These are phyloP conservation scores for Podospora appendiculata DNA, from an alignment of 495 filamentous ascomycete genomes.

Conservation along the genomic window DNA sequence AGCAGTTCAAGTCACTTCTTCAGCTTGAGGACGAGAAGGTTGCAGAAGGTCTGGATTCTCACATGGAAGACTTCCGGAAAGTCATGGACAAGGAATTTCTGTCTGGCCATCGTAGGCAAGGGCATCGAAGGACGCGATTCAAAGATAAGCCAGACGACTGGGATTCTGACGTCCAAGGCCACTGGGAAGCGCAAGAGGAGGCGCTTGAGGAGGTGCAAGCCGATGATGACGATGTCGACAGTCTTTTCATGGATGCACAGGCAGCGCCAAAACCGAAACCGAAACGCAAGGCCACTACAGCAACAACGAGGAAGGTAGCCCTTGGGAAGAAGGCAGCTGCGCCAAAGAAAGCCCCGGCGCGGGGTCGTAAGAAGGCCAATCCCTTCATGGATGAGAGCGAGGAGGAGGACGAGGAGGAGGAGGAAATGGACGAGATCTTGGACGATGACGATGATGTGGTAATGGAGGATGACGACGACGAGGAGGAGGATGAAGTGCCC, in stretches of 20 bases:
- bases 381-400: constrained; percentile 50
- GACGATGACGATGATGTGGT: constrained; percentile 57
- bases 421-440: constrained; percentile 41
- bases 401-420: constrained; percentile 60
- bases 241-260: constrained; percentile 28
- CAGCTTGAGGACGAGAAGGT: constrained; percentile 62
- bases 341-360: constrained; percentile 29
- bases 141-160: constrained; percentile 75
- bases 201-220: constrained; percentile 47
- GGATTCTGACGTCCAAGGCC: constrained; percentile 80
- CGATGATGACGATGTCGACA: constrained; percentile 26
- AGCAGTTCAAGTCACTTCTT: constrained; percentile 68
- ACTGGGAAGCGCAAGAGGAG: constrained; percentile 73
- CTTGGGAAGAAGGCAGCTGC: constrained; percentile 29
- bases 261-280: constrained; percentile 18
- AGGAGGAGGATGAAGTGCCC: constrained; percentile 35
- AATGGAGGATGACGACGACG: constrained; percentile 48
- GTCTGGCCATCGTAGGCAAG: constrained; percentile 56
- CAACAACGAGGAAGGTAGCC: constrained; percentile 34
- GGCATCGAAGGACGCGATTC: constrained; percentile 42
- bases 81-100: constrained; percentile 67
- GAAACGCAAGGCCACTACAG: constrained; percentile 29
- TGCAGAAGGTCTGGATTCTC: constrained; percentile 46
- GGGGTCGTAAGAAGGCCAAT: constrained; percentile 39
- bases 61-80: constrained; percentile 63